A percentile compares a stretch with the other conserved stretches of the same genome.
phyloP scores from a whole-genome alignment of 2,329 filamentous ascomycete species.

The Madurella fahalii region DNA sequence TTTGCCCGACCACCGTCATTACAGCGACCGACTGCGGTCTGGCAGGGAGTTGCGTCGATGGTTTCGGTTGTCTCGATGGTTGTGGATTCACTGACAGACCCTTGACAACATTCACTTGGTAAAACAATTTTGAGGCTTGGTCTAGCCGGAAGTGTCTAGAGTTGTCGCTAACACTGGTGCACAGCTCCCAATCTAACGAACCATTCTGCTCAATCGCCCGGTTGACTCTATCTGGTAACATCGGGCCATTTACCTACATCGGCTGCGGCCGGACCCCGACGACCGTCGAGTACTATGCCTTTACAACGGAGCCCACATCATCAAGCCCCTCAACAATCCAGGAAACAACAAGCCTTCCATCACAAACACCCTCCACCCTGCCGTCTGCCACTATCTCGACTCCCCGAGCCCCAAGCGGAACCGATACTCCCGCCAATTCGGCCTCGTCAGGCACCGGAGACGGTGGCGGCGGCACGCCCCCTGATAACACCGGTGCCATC shows the following conservation, averaged over 20 bases:
- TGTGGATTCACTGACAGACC: slow-evolving; percentile 29
- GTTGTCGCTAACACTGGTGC: neutral
- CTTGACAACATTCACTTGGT: slow-evolving; percentile 37
- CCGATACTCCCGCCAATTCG: too few species aligned
- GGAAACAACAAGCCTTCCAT: too few species aligned
- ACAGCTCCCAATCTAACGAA: slow-evolving; percentile 10
- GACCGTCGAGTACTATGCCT: slow-evolving; percentile 10
- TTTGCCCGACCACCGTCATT: slow-evolving; percentile 36
- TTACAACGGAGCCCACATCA: neutral
- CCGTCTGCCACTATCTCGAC: neutral
- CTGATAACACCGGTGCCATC: slow-evolving; percentile 32
- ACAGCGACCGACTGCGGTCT: slow-evolving; percentile 37
- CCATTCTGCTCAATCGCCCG: slow-evolving; percentile 34
- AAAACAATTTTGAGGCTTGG: slow-evolving; percentile 5
- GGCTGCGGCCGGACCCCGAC: slow-evolving; percentile 28
- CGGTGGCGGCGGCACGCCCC: too few species aligned
- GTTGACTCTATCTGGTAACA: slow-evolving; percentile 30
- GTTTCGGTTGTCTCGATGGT: slow-evolving; percentile 29
- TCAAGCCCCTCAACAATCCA: too few species aligned
- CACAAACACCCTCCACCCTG: neutral
- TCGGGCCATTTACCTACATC: slow-evolving; percentile 34
- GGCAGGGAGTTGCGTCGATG: slow-evolving; percentile 35
- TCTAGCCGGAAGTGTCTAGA: neutral
- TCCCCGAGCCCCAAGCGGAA: too few species aligned
- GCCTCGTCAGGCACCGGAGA: too few species aligned